Evolutionary conservation across 305 asterid species (phyloP).

Genomic region (Solanum hybrid): DNA sequence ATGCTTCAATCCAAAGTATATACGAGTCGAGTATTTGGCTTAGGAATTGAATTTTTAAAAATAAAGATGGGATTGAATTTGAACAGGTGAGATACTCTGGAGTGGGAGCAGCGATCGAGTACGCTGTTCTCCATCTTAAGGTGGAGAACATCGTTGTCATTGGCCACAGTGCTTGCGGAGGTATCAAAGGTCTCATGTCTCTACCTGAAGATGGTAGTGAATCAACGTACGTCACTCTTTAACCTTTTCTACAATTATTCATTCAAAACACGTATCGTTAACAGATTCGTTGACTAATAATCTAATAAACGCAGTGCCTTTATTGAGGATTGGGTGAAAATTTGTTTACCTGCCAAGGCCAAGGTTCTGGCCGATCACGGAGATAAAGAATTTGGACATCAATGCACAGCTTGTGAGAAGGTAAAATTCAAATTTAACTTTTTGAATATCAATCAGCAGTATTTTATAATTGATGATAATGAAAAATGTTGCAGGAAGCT

Average conservation of each 20-base stretch:
- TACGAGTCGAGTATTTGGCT: not conserved
- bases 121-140: slow-evolving; percentile 82
- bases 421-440: slow-evolving; percentile 16
- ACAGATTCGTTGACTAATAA: not conserved
- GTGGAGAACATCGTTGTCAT: slow-evolving; percentile 75
- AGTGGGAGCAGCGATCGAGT: slow-evolving; percentile 85
- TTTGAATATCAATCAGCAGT: not conserved
- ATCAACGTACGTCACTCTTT: slow-evolving; percentile 39
- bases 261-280: not conserved
- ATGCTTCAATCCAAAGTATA: not conserved
- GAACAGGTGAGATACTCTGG: slow-evolving; percentile 61
- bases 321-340: slow-evolving; percentile 91
- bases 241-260: not conserved
- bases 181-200: slow-evolving; percentile 94
- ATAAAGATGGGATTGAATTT: not conserved
- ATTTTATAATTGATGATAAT: not conserved
- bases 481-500: slow-evolving; percentile 46
- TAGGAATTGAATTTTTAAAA: not conserved
- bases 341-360: slow-evolving; percentile 67
- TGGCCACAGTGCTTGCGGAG: slow-evolving; percentile 97
- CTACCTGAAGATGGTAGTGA: slow-evolving; percentile 55
- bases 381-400: slow-evolving; percentile 29
- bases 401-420: slow-evolving; percentile 63
- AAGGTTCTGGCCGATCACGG: slow-evolving; percentile 38
- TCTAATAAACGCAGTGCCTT: slow-evolving; percentile 43